Evolutionary conservation across 192 early-diverging fungal species (phyloP), one percentile per base, ranked within the genome.

Genomic region (Coemansia sp.): DNA sequence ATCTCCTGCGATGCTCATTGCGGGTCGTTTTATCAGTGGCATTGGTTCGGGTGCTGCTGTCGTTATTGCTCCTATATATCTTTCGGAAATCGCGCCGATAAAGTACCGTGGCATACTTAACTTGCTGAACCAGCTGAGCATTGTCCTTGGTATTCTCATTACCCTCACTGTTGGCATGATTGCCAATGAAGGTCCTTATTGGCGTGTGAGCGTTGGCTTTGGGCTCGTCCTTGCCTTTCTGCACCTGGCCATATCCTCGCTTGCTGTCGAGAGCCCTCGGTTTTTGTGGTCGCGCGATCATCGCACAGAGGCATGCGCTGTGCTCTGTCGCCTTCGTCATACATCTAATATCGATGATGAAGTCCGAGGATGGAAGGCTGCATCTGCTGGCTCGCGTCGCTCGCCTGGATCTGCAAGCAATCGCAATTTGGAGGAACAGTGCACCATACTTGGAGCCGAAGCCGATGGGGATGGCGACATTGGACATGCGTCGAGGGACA

Each of bases 211-310:
- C 44, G 68, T 96, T 5, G 55, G 80, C 5, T 56, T 78, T 11
- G 84, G 83, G 1, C 20, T 83, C 6, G 46, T 91, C n/a, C 72
- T 96, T 14, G 75, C 82, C 0, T 62, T 58, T 10, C n/a, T 62
- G 45, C 58, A 73, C 38, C 28, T 73, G 28, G 46, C 43, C 8
- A 2, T 73, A 25, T 40, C 41, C 7, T 25, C 48, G 7, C 82
- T 89, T 41, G 85, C 86, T 19, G 86, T 89, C 0, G 93, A 96
- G 50, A 89, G 85, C 15, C 93, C 93, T 11, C 78, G 81, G 17
- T 86, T 78, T 38, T 56, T 90, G 37, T 80, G 78, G 15, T 67
- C 58, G 17, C 60, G 57, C 36, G 51, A 55, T 40, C 53, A 30
- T 17, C 37, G 57, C 5, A 37, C 54, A 3, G 72, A 76, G 33